Evolutionary conservation across 805 yeast species (phyloP).

Genomic region (Vanderwaltozyma tropicalis): DNA sequence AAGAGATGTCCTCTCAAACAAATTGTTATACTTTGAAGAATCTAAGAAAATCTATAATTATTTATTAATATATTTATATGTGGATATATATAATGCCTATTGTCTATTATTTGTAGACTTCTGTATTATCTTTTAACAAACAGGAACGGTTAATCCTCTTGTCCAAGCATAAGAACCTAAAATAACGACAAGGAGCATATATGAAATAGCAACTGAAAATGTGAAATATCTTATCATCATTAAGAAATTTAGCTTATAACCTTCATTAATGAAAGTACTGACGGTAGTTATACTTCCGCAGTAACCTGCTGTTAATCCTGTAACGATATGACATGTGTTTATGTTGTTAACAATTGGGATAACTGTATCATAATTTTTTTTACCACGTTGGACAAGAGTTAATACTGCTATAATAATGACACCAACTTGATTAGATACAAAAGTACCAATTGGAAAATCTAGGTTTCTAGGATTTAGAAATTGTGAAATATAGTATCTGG

Average conservation of each 20-base stretch:
- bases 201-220: constrained; percentile 38
- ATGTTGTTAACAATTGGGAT: constrained; percentile 26
- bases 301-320: constrained; percentile 52
- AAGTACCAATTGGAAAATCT: constrained; percentile 49
- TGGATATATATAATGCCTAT: too few relatives aligned
- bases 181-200: constrained; percentile 41
- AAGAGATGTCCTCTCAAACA: too few relatives aligned
- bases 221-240: constrained; percentile 43
- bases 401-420: constrained; percentile 13
- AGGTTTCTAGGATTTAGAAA: constrained; percentile 34
- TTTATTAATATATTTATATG: too few relatives aligned
- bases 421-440: constrained; percentile 39
- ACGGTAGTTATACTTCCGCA: constrained; percentile 68
- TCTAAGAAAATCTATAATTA: too few relatives aligned
- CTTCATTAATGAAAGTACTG: constrained; percentile 67
- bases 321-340: constrained; percentile 40
- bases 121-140: constrained; percentile 9
- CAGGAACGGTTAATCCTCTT: constrained; percentile 16
- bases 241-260: constrained; percentile 31
- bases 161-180: constrained; percentile 71
- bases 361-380: constrained; percentile 5
- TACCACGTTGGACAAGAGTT: constrained; percentile 33
- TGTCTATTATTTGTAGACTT: not conserved
- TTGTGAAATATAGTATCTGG: constrained; percentile 46
- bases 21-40: too few relatives aligned